These are phyloP conservation scores for Rhodamnia argentea DNA, from an alignment of 345 rosid genomes.

Conservation along the genomic window DNA sequence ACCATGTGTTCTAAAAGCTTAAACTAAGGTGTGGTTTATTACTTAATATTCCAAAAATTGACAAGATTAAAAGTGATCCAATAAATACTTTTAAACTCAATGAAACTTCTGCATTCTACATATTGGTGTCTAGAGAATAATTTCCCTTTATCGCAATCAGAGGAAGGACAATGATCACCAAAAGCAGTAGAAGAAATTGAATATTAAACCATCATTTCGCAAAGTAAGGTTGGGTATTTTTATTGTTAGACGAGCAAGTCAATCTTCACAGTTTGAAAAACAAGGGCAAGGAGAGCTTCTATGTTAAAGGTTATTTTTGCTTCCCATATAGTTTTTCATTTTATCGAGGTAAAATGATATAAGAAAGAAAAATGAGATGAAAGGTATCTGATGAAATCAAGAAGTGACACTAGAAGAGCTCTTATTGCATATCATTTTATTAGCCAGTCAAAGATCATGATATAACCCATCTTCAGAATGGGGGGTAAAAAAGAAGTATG, in stretches of 20 bases:
- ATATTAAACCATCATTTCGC: neutral
- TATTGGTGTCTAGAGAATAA: neutral
- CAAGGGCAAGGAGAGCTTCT: neutral
- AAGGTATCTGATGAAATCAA: neutral
- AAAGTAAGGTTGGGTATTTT: neutral
- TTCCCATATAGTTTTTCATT: neutral
- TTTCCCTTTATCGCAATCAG: neutral
- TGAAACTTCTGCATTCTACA: neutral
- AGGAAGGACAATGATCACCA: neutral
- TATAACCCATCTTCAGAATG: neutral
- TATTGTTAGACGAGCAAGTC: neutral
- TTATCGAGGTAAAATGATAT: neutral
- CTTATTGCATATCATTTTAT: neutral
- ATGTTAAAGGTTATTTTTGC: neutral
- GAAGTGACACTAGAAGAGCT: neutral
- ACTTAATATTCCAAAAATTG: no score
- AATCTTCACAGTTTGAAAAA: neutral
- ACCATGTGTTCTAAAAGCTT: no score
- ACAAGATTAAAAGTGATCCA: neutral
- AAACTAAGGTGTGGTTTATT: no score
- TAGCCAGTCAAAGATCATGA: neutral
- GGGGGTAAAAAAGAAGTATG: neutral
- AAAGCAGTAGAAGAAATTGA: neutral
- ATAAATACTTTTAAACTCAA: neutral
- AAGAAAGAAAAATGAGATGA: neutral